Conservation (phyloP, 495 filamentous ascomycete species). For the Hyaloscypha hepaticicola region DNA sequence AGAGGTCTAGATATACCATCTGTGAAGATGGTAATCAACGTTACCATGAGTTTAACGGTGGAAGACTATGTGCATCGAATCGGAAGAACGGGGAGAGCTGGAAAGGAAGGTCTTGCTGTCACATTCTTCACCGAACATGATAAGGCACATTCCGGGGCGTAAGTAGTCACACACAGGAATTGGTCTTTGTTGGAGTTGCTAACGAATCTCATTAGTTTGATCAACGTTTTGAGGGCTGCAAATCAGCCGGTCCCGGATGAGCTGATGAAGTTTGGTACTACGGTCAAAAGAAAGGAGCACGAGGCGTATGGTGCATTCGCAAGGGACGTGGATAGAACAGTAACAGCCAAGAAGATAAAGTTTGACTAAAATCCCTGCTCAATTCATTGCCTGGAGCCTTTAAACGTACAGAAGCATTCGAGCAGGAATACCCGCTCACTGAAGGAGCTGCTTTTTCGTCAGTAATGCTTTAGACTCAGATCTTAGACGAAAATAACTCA, state of each 20-base stretch:
- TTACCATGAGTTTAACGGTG: constrained; percentile 70
- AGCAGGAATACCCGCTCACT: constrained; percentile 26
- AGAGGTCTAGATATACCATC: constrained; percentile 92
- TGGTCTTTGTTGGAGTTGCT: no score
- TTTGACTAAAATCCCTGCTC: constrained; percentile 63
- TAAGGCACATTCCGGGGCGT: constrained; percentile 83
- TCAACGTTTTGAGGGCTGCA: constrained; percentile 89
- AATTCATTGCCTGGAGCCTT: constrained; percentile 7
- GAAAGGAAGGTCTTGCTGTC: constrained; percentile 84
- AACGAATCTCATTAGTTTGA: constrained; percentile 47
- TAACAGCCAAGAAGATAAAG: constrained; percentile 87
- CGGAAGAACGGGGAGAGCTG: constrained; percentile 89
- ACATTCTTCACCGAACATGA: constrained; percentile 95
- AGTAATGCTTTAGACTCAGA: background rate
- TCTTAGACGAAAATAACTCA: constrained; percentile 44
- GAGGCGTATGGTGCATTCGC: constrained; percentile 90
- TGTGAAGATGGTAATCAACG: constrained; percentile 90
- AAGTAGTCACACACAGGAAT: constrained; percentile 52
- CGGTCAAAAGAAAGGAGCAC: constrained; percentile 97
- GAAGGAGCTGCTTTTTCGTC: constrained; percentile 13
- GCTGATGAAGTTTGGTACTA: constrained; percentile 91
- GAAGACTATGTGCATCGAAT: constrained; percentile 99
- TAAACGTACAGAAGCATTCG: constrained; percentile 21
- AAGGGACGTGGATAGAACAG: constrained; percentile 74
- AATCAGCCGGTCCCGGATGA: constrained; percentile 84